phyloP scores from a whole-genome alignment of 495 filamentous ascomycete species.

The Ascodesmis nigricans region DNA sequence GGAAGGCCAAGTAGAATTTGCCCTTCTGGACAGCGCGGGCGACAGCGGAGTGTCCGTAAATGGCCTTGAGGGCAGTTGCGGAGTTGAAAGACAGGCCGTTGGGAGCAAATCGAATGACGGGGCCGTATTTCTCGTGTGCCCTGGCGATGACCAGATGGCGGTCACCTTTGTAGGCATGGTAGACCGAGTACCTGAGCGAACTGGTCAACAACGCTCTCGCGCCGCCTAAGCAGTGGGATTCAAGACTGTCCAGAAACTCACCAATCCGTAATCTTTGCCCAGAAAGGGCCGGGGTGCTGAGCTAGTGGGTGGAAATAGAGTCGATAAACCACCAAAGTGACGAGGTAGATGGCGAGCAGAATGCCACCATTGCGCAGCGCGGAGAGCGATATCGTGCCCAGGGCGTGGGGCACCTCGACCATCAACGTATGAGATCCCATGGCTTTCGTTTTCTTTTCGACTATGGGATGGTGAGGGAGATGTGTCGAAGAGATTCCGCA shows the following conservation, averaged over 20 bases:
- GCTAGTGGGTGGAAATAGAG: constrained; percentile 23
- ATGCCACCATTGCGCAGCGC: neutral
- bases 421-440: no score
- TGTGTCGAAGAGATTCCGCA: no score
- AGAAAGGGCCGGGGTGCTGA: constrained; percentile 22
- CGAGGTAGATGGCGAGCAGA: constrained; percentile 7
- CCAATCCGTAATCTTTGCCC: constrained; percentile 22
- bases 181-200: constrained; percentile 19
- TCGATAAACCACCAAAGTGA: constrained; percentile 18
- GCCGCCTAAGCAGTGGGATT: no score
- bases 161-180: constrained; percentile 14
- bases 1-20: constrained; percentile 32
- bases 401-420: no score
- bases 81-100: constrained; percentile 30
- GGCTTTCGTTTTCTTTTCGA: no score
- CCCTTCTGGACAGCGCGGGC: constrained; percentile 27
- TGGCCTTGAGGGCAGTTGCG: constrained; percentile 30
- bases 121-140: constrained; percentile 24
- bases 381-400: neutral
- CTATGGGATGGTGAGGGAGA: no score
- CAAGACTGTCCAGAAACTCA: constrained; percentile 1
- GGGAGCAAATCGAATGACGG: constrained; percentile 29
- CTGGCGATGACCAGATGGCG: constrained; percentile 11
- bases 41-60: constrained; percentile 31
- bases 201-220: no score